Evolutionary conservation across 305 asterid species (phyloP), one percentile per base, ranked within the genome.

Genomic region (Petunia hybrid): DNA sequence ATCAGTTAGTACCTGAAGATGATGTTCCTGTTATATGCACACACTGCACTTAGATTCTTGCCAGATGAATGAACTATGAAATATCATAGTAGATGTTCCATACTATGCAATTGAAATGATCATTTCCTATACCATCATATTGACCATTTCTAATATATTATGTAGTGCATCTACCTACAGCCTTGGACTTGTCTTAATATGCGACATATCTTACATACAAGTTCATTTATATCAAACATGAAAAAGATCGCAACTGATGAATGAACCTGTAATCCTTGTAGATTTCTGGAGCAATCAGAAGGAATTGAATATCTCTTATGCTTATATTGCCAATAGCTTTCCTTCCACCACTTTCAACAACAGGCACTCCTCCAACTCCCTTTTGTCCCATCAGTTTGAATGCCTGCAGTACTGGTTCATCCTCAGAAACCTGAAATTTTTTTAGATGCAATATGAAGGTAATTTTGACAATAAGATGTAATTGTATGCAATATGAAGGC

Each of bases 311-410:
- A 86, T 96, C 99, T 85, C 98, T 88, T 84, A 96, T 94, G 86
- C 99, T 96, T 88, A 94, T 96, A 81, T 94, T 96, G 74, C 99
- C 99, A 43, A 96, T 84, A n/a, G 99, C 95, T 81, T 90, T 93
- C 40, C 41, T 89, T 61, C 98, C 98, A 75, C 86, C 92, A 61
- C 87, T 90, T 63, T 86, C 91, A 61, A 96, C 94, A 57, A 96
- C 97, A 0, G 99, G 99, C 31, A 96, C 82, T 22, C 95, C 99
- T 80, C 99, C 99, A 38, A 94, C 94, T 59, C 97, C 98, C 36
- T 96, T 88, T 78, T 89, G 94, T 80, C 97, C 85, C 99, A 94
- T 94, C 53, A 94, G 77, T 80, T 93, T 96, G 82, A 96, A 96
- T 22, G 99, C 98, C 87, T 94, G 98, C 85, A 96, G 89, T 70